Base-by-base conservation (phyloP, 2,329 filamentous ascomycete genomes). In the Penicillium nordicum region DNA sequence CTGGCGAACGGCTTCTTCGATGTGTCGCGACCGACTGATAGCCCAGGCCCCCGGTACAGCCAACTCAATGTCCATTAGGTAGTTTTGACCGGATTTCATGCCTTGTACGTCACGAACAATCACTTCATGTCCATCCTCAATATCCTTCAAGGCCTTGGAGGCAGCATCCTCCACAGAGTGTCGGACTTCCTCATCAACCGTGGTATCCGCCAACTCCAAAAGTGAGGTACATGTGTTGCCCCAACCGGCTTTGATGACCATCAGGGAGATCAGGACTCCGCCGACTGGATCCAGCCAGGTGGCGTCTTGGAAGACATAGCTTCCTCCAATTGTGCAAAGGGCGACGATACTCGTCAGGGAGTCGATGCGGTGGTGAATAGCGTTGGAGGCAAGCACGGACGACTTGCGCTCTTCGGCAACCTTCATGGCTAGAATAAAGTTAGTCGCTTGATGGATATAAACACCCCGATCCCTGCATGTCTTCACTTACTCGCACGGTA, bases 61-160 rank as follows among this genome's bases (percentile, higher is more conserved):
- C 59, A 97, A 76, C 72, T 96, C 92, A 8, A 99, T 74, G 66
- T 97, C 94, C 65, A 97, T 87, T 30, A 97, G 80, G 72, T 95
- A 97, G 77, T 97, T 99, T 74, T 97, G 94, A 30, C 94, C 94
- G 4, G 91, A 94, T 77, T 99, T 99, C 75, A 96, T 83, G 53
- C 94, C 94, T 62, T 91, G 89, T 3, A 97, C 83, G 43, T 90
- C 88, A 43, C 88, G 84, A 44, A 97, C 77, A 68, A 90, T 85
- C 9, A 92, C 81, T 53, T 86, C 76, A 46, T 83, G 77, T 47
- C 83, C 79, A 49, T 82, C 77, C 50, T 73, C 72, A 21, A 88
- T 68, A 6, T 79, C 78, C 16, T 75, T 76, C 21, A 94, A 75
- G 4, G 82, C 84, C 64, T 82, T 84, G 32, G 78, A 75, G 0